A percentile compares a stretch with the other conserved stretches of the same genome.
These are phyloP conservation scores for Cucurbitaria berberidis DNA, from an alignment of 2,329 filamentous ascomycete species.

Conservation along the genomic window DNA sequence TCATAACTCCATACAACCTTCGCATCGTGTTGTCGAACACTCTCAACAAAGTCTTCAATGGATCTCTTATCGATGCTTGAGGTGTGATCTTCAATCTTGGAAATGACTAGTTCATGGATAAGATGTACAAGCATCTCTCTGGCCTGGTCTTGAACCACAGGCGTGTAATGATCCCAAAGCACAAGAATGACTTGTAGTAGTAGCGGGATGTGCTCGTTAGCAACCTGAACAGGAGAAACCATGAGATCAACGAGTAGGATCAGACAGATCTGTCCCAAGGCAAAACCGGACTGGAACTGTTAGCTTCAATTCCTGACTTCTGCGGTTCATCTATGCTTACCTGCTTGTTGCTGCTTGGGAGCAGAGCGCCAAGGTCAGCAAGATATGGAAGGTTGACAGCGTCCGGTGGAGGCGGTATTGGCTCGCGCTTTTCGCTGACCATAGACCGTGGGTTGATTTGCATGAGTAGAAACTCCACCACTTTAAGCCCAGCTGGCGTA, in stretches of 20 bases:
- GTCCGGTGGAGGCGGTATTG: slow-evolving; percentile 67
- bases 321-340: slow-evolving; percentile 14
- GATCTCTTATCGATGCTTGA: slow-evolving; percentile 71
- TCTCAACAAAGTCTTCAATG: slow-evolving; percentile 88
- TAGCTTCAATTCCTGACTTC: slow-evolving; percentile 10
- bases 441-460: slow-evolving; percentile 96
- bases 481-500: slow-evolving; percentile 82
- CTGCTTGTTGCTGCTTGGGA: slow-evolving; percentile 42
- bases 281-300: slow-evolving; percentile 71
- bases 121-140: slow-evolving; percentile 97
- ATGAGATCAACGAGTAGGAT: slow-evolving; percentile 95
- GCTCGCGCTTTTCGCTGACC: slow-evolving; percentile 80
- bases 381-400: slow-evolving; percentile 81
- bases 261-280: slow-evolving; percentile 87
- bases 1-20: slow-evolving; percentile 94
- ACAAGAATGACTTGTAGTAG: slow-evolving; percentile 90
- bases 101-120: slow-evolving; percentile 92
- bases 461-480: slow-evolving; percentile 90
- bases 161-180: slow-evolving; percentile 96
- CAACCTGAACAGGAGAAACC: slow-evolving; percentile 85
- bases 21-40: slow-evolving; percentile 81
- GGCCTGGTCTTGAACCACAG: slow-evolving; percentile 93
- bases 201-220: slow-evolving; percentile 79
- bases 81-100: slow-evolving; percentile 71
- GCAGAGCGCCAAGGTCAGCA: slow-evolving; percentile 59